A percentile compares a stretch with the other conserved stretches of the same genome.
Evolutionary conservation across 352 stramenopile genomes (phyloP).

Genomic region (Stephanocyclus meneghinianus): DNA sequence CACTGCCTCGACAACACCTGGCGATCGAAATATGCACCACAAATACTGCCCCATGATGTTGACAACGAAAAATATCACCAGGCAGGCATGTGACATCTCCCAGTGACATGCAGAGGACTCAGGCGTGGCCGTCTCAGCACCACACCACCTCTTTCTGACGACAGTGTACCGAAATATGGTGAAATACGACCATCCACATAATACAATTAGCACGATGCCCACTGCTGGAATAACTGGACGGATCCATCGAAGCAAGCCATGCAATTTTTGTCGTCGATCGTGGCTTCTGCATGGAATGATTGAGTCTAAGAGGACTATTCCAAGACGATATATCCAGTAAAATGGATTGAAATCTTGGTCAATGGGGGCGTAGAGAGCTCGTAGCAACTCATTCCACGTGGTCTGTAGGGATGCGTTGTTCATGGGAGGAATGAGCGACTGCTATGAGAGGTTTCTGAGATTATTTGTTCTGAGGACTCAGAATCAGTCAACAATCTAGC

Average conservation of each 20-base stretch:
- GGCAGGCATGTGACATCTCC: slow-evolving; percentile 25
- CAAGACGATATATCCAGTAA: slow-evolving; percentile 51
- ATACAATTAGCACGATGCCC: slow-evolving; percentile 31
- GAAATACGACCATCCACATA: slow-evolving; percentile 44
- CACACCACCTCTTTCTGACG: slow-evolving; percentile 26
- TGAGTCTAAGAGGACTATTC: slow-evolving; percentile 11
- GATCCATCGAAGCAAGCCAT: slow-evolving; percentile 6
- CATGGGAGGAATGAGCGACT: too few relatives aligned
- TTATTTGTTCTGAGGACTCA: too few relatives aligned
- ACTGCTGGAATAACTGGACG: slow-evolving; percentile 25
- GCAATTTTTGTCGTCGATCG: slow-evolving; percentile 8
- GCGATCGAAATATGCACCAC: slow-evolving; percentile 37
- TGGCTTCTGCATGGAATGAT: slow-evolving; percentile 22
- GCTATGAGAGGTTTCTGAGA: too few relatives aligned
- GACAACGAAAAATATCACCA: slow-evolving; percentile 27
- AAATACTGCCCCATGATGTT: slow-evolving; percentile 49
- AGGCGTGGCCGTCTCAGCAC: not conserved
- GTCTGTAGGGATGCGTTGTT: not conserved
- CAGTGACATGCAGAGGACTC: slow-evolving; percentile 23
- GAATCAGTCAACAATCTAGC: too few relatives aligned
- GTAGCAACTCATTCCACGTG: slow-evolving; percentile 43
- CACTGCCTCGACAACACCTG: slow-evolving; percentile 32
- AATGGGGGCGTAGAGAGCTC: slow-evolving; percentile 28
- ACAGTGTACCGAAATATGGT: slow-evolving; percentile 36
- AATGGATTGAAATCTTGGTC: slow-evolving; percentile 41